Conservation (phyloP, 2,329 filamentous ascomycete genomes). For the Zasmidium angulare region DNA sequence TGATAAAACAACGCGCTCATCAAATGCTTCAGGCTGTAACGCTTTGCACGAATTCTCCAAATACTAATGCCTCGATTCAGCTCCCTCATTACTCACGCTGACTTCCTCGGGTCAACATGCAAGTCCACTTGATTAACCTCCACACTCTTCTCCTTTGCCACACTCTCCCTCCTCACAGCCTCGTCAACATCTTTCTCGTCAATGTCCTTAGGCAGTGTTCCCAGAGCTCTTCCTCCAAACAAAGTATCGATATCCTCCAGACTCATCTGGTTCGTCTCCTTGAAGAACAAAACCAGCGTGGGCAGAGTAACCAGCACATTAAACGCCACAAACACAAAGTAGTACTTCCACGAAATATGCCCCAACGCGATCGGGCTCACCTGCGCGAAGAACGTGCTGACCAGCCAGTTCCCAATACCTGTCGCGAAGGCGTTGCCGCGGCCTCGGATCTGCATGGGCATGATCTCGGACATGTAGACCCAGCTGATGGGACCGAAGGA, state of each 20-base stretch:
- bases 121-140: conserved; percentile 14
- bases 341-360: conserved; percentile 28
- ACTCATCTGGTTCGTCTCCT: conserved; percentile 53
- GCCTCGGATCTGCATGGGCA: conserved; percentile 65
- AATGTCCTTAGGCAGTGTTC: conserved; percentile 47
- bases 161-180: conserved; percentile 21
- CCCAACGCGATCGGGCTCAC: conserved; percentile 46
- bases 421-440: conserved; percentile 59
- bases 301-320: conserved; percentile 47
- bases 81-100: neutral
- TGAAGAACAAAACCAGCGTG: conserved; percentile 54
- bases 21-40: no score
- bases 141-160: conserved; percentile 15
- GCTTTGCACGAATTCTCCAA: no score
- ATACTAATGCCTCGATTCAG: no score
- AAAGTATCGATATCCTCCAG: conserved; percentile 61
- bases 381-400: conserved; percentile 60
- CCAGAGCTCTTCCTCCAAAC: conserved; percentile 55
- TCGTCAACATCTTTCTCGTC: conserved; percentile 37
- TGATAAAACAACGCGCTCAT: no score
- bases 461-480: conserved; percentile 67
- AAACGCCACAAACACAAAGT: conserved; percentile 45
- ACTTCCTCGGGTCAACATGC: neutral
- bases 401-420: conserved; percentile 59
- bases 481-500: conserved; percentile 62